Evolutionary conservation across 805 yeast genomes (phyloP).

Genomic region (Kodamaea neixiangensis): DNA sequence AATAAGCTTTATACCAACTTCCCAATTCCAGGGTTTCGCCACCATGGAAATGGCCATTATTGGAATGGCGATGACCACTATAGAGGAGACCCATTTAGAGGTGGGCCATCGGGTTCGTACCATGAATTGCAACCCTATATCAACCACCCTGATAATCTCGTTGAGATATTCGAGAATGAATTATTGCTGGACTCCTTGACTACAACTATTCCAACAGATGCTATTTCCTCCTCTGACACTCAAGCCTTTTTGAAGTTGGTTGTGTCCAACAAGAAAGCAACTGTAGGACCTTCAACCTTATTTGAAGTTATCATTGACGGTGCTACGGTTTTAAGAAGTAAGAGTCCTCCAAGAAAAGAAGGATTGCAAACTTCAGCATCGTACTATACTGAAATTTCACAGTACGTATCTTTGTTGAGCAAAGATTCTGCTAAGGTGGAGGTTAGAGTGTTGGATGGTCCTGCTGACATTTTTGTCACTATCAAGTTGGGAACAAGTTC

Average conservation of each 20-base stretch:
- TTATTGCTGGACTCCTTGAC: neutral
- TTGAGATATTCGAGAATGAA: neutral
- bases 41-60: neutral
- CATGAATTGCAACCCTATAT: neutral
- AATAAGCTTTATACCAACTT: neutral
- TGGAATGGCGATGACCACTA: neutral
- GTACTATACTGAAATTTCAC: constrained; percentile 26
- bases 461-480: neutral
- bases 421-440: neutral
- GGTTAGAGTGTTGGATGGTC: neutral
- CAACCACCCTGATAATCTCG: neutral
- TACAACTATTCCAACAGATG: neutral
- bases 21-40: neutral
- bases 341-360: constrained; percentile 21
- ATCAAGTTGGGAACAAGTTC: neutral
- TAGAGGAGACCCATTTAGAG: neutral
- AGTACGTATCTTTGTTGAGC: constrained; percentile 22
- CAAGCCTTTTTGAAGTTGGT: neutral
- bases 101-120: neutral
- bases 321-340: constrained; percentile 29
- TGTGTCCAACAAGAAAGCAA: neutral
- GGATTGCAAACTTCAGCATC: constrained; percentile 6
- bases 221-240: neutral
- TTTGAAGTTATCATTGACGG: constrained; percentile 24
- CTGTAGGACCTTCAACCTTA: neutral